Base-by-base conservation (phyloP, 768 basidiomycete genomes). In the Mycena capillaripes region DNA sequence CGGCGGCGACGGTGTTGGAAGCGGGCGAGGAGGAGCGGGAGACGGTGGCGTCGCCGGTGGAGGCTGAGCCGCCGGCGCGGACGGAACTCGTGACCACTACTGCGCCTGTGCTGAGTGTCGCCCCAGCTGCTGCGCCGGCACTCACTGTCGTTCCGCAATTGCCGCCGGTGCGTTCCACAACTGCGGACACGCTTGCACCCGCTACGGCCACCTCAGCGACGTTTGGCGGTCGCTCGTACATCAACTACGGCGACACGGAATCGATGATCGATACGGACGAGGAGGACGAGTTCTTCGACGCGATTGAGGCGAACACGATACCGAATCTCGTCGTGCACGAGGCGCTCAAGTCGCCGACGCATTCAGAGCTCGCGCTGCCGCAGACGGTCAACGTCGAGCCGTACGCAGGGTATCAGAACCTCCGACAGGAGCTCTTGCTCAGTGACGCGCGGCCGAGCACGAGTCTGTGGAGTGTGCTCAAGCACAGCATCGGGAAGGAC, bases 211-310 rank as follows among this genome's bases (percentile, higher is more conserved):
- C 69, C 23, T 44, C 61, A 2, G 27, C 70, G 14, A 59, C 74
- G 38, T 71, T 76, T 30, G 60, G 48, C 9, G 66, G 63, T 23
- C 74, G 63, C 53, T 44, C 66, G 0, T 71, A 75, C 55, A 63
- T 44, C 40, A 68, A 57, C 67, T 56, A 76, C 21, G 66, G 53
- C 32, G 79, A 61, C 72, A 69, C 46, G 77, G 79, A 73, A 67
- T 63, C 63, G 76, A 71, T 12, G 71, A 77, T 19, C 19, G 86
- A 85, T 12, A 93, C 92, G 1, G 93, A 94, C 76, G 94, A 95
- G 50, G 94, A 97, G 78, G 97, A 98, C 82, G 97, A 99, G 81
- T 98, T 98, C 82, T 98, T 97, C 79, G 97, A 98, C 80, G 97
- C 97, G 34, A 97, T 98, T 77, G 97, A 98, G 78, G 82, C 91